phyloP scores from a whole-genome alignment of 2,329 filamentous ascomycete genomes.

The Colletotrichum caudatum region DNA sequence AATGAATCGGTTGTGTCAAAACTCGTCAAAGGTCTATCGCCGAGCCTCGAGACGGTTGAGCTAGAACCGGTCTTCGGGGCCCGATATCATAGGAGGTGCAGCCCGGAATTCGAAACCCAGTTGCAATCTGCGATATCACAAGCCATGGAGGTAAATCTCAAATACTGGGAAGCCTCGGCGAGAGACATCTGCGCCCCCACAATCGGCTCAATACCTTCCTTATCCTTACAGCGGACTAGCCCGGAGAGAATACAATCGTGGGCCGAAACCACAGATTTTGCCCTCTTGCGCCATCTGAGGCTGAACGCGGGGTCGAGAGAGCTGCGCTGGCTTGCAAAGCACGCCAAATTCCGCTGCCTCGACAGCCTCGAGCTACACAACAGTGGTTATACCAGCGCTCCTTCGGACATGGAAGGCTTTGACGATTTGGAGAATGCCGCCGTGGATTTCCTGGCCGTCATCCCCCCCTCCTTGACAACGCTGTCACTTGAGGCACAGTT shows the following conservation, averaged over 20 bases:
- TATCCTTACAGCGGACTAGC: constrained; percentile 2
- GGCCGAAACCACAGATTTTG: constrained; percentile 6
- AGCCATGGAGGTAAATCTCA: background rate
- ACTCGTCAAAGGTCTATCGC: constrained; percentile 14
- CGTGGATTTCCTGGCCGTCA: constrained; percentile 3
- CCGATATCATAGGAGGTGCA: constrained; percentile 7
- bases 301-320: constrained; percentile 7
- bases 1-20: constrained; percentile 1
- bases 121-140: constrained; percentile 8
- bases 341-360: constrained; percentile 5
- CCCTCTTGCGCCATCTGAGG: constrained; percentile 16
- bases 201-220: constrained; percentile 2
- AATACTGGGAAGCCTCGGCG: background rate
- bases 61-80: constrained; percentile 13
- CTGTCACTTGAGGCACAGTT: constrained; percentile 9
- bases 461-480: constrained; percentile 5
- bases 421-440: background rate
- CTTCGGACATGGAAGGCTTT: background rate
- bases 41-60: constrained; percentile 6
- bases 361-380: constrained; percentile 6
- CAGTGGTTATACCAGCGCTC: background rate
- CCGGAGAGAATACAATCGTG: constrained; percentile 9
- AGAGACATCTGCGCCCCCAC: background rate
- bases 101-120: constrained; percentile 9
- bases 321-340: constrained; percentile 4